Base-by-base conservation (phyloP, 1,284 basidiomycete genomes). In the Sporisorium exsertum region DNA sequence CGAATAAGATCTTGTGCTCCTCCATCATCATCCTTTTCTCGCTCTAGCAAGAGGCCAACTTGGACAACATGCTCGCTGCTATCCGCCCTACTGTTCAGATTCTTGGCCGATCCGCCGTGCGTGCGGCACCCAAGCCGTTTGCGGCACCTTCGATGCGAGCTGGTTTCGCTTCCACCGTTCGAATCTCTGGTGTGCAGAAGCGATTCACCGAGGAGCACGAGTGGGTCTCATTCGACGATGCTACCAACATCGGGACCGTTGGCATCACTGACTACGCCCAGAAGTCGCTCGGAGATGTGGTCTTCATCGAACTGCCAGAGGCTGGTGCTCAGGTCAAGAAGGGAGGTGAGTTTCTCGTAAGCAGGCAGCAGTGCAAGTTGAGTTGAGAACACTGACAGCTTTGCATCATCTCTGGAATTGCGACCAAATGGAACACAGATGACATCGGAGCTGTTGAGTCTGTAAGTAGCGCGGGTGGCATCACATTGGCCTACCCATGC, bases 211-310 rank as follows among this genome's bases (percentile, higher is more conserved):
- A 88, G 65, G 95, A 97, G 78, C 97, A 99, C 87, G 96, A 99
- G 88, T 91, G 92, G 82, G 90, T 98, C 68, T 87, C 89, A 37
- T 94, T 91, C 86, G 95, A 99, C 86, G 90, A 92, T 69, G 86
- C 87, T 53, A 93, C 92, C 49, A 91, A 92, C 64, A 82, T 95
- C 56, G 97, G 94, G 46, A 92, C 90, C 9, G 89, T 99, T 47
- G 91, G 91, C 49, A 95, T 99, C 86, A 98, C 97, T 22, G 89
- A 97, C 86, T 93, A 97, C 86, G 96, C 96, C 5, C 95, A 98
- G 86, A 90, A 91, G 64, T 91, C 92, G 56, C 89, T 99, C 4
- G 97, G 96, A 27, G 97, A 99, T 86, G 94, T 99, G 64, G 96
- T 99, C 54, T 99, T 94, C 87, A 94, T 99, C 62, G 97, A 99